Conservation (phyloP, 1,284 basidiomycete species). For the Tylopilus orsonianus region DNA sequence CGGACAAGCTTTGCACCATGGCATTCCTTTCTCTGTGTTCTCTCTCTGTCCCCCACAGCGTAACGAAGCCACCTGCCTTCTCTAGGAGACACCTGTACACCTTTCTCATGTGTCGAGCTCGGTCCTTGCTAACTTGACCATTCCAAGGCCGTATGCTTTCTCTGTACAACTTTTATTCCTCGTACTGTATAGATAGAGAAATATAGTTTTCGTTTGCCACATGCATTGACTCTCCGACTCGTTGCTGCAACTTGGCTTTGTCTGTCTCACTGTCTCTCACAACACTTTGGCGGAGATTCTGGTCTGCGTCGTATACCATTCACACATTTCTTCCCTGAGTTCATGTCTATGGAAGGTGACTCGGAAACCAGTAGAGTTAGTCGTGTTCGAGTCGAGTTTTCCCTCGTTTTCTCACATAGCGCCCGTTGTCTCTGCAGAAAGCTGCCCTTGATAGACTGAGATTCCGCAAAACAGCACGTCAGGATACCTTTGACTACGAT, state of each 20-base stretch:
- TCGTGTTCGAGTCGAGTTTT: constrained; percentile 25
- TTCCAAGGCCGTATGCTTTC: constrained; percentile 2
- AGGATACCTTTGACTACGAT: constrained; percentile 35
- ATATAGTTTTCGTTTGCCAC: constrained; percentile 47
- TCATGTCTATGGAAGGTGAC: constrained; percentile 42
- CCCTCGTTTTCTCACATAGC: constrained; percentile 36
- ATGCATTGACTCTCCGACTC: constrained; percentile 62
- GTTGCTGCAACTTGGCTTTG: constrained; percentile 31
- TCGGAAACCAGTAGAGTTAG: constrained; percentile 42
- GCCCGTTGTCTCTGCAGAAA: constrained; percentile 44
- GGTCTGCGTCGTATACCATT: constrained; percentile 15
- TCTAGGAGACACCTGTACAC: not conserved
- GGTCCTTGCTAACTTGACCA: not conserved
- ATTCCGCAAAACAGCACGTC: constrained; percentile 53
- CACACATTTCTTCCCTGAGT: constrained; percentile 16
- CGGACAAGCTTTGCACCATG: not conserved
- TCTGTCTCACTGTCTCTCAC: constrained; percentile 27
- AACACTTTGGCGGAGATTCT: constrained; percentile 23
- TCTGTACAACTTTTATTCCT: constrained; percentile 25
- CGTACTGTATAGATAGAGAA: constrained; percentile 36
- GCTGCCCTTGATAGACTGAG: constrained; percentile 59
- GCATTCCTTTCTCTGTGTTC: not conserved
- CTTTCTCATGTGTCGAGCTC: not conserved
- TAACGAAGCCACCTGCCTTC: not conserved
- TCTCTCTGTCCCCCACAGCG: no score